These are phyloP conservation scores for Wickerhamiella siamensis DNA, from an alignment of 805 yeast genomes.

Conservation along the genomic window DNA sequence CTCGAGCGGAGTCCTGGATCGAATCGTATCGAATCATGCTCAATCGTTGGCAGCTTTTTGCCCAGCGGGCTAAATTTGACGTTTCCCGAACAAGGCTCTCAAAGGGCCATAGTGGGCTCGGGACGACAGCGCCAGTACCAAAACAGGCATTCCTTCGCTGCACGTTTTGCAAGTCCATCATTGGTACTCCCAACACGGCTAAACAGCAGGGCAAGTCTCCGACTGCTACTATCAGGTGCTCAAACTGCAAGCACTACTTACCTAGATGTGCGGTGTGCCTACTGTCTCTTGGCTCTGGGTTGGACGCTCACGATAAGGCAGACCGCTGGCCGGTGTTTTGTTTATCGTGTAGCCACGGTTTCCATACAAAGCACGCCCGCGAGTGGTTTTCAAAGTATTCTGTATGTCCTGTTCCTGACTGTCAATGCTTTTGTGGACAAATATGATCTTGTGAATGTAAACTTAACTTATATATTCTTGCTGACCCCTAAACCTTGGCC, in stretches of 20 bases:
- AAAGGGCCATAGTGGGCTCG: slow-evolving; percentile 33
- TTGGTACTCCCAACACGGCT: slow-evolving; percentile 8
- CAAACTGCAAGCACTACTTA: slow-evolving; percentile 73
- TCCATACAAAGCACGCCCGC: slow-evolving; percentile 90
- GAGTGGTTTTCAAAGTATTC: slow-evolving; percentile 87
- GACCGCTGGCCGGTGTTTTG: slow-evolving; percentile 84
- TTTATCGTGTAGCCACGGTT: slow-evolving; percentile 79
- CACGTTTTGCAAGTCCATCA: slow-evolving; percentile 53
- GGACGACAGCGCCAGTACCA: slow-evolving; percentile 39
- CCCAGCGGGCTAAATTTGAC: slow-evolving; percentile 73
- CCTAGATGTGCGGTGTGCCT: slow-evolving; percentile 88
- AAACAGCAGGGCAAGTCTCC: slow-evolving; percentile 4
- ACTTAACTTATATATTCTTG: background rate
- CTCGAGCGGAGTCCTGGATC: slow-evolving; percentile 65
- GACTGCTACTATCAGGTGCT: slow-evolving; percentile 32
- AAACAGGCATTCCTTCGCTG: slow-evolving; percentile 75
- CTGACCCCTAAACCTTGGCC: background rate
- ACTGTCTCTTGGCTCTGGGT: slow-evolving; percentile 49
- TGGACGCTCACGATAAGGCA: slow-evolving; percentile 14
- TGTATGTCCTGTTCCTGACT: slow-evolving; percentile 89
- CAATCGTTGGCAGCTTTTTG: slow-evolving; percentile 69
- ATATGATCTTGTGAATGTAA: background rate
- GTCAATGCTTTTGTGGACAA: slow-evolving; percentile 54
- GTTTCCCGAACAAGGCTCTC: slow-evolving; percentile 59
- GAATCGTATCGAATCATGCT: slow-evolving; percentile 49